Percentiles rank a stretch among this genome's conserved stretches.
Evolutionary conservation across 176 grass and related monocot genomes (phyloP).

Genomic region (Carex myosuroides): DNA sequence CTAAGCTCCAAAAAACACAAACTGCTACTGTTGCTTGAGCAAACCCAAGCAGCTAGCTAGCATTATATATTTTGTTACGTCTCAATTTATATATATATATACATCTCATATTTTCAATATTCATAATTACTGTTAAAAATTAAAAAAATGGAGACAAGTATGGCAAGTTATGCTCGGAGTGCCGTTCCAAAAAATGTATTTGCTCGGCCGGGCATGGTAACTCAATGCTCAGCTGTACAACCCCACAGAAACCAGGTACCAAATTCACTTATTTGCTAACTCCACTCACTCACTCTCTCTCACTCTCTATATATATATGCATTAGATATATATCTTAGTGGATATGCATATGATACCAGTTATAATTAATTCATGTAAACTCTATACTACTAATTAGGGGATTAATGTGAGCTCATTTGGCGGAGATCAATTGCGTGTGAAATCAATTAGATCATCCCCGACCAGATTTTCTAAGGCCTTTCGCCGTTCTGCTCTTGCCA

Average conservation of each 20-base stretch:
- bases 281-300: not conserved
- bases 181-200: slow-evolving; percentile 33
- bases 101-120: not conserved
- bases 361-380: no score
- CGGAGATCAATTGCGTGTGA: slow-evolving; percentile 55
- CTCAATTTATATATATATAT: not conserved
- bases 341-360: no score
- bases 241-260: slow-evolving; percentile 39
- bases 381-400: slow-evolving; percentile 1
- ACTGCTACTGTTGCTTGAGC: not conserved
- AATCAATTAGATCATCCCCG: slow-evolving; percentile 22
- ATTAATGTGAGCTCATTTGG: slow-evolving; percentile 43
- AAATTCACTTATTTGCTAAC: not conserved
- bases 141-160: slow-evolving; percentile 63
- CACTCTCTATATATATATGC: not conserved
- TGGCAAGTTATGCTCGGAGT: slow-evolving; percentile 44
- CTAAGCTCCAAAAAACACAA: not conserved
- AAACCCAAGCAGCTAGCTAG: not conserved
- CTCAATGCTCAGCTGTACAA: slow-evolving; percentile 55
- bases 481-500: slow-evolving; percentile 38
- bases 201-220: slow-evolving; percentile 34
- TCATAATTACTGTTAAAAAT: not conserved
- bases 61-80: not conserved
- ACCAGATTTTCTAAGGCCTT: slow-evolving; percentile 32
- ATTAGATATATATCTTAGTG: no score